Conservation (phyloP, 345 rosid genomes). For the Clarkia xantiana region DNA sequence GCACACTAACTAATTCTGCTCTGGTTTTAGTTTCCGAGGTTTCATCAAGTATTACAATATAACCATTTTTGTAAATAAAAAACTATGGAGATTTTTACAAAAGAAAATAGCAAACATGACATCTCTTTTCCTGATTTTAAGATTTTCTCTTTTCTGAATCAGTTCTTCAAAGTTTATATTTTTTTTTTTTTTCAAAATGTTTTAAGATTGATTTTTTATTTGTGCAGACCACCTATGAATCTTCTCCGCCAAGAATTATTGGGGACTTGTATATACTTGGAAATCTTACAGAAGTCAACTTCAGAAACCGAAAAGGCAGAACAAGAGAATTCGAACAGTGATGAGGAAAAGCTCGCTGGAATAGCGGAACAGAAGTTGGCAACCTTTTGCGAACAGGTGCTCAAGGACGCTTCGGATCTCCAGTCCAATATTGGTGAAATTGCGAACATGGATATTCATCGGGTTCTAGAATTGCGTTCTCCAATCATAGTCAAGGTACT, state of each 20-base stretch:
- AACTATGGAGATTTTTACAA: no score
- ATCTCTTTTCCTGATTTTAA: not conserved
- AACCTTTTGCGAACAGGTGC: constrained; percentile 79
- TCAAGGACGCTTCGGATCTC: constrained; percentile 74
- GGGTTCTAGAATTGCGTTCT: constrained; percentile 78
- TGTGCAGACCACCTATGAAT: constrained; percentile 78
- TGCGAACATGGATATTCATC: constrained; percentile 74
- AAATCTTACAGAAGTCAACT: constrained; percentile 76
- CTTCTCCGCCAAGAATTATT: constrained; percentile 90
- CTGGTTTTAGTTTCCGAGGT: not conserved
- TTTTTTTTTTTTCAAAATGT: not conserved
- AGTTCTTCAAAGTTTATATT: constrained; percentile 1
- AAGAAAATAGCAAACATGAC: no score
- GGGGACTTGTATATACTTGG: constrained; percentile 74
- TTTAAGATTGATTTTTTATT: constrained; percentile 4
- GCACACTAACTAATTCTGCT: no score
- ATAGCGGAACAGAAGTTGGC: constrained; percentile 75
- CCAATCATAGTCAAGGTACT: constrained; percentile 85
- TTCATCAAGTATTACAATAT: not conserved
- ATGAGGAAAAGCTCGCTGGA: constrained; percentile 41
- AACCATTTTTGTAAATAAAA: not conserved
- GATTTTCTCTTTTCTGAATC: no score
- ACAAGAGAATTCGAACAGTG: constrained; percentile 16
- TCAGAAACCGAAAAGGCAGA: constrained; percentile 19
- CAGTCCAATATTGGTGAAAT: constrained; percentile 62